Percentiles rank a stretch among this genome's conserved stretches.
Conservation (phyloP, 2,329 filamentous ascomycete genomes). For the Aspergillus quadricinctus region DNA sequence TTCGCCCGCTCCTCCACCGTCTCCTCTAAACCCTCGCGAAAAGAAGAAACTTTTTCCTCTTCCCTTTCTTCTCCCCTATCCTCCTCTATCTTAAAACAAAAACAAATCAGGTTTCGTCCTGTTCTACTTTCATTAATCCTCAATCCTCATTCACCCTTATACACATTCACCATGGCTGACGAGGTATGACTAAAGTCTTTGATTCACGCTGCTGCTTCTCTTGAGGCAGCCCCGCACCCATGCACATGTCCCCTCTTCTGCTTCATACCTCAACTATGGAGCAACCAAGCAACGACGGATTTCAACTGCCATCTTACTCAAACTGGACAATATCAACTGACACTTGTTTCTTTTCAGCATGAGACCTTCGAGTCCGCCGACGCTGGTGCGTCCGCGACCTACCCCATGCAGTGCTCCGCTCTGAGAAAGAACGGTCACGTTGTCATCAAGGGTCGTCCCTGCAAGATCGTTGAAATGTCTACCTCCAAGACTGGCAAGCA, state of each 20-base stretch:
- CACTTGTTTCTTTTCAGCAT: conserved; percentile 47
- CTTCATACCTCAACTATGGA: conserved; percentile 4
- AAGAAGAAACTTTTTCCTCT: conserved; percentile 17
- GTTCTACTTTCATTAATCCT: conserved; percentile 14
- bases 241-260: conserved; percentile 13
- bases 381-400: conserved; percentile 92
- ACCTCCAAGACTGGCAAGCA: conserved; percentile 99
- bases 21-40: conserved; percentile 16
- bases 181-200: conserved; percentile 50
- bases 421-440: conserved; percentile 99
- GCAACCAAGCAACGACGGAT: not conserved
- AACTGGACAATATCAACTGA: conserved; percentile 9
- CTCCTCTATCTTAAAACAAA: conserved; percentile 13
- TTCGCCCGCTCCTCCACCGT: conserved; percentile 16
- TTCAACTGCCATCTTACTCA: not conserved
- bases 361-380: conserved; percentile 88
- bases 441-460: conserved; percentile 96
- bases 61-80: conserved; percentile 15
- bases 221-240: conserved; percentile 28
- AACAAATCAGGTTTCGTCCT: conserved; percentile 6
- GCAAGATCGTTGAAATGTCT: conserved; percentile 99
- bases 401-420: conserved; percentile 98
- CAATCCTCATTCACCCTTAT: conserved; percentile 7
- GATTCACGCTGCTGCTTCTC: conserved; percentile 20
- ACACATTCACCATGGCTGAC: conserved; percentile 58